Conservation (phyloP, 495 filamentous ascomycete species). For the Penicillium crystallinum region DNA sequence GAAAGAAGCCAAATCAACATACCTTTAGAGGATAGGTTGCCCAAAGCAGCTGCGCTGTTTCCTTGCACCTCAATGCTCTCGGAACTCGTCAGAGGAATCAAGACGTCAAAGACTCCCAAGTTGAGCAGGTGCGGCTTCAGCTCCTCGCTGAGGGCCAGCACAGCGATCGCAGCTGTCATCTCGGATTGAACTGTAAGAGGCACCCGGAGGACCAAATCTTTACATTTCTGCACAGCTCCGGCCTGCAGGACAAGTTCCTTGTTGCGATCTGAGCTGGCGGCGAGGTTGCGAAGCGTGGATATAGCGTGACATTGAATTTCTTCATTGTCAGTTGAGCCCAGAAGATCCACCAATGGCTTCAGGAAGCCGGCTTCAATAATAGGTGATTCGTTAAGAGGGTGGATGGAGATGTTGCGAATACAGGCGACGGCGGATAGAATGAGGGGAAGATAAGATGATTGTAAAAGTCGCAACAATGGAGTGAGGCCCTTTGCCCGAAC, state of each 20-base stretch:
- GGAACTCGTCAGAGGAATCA: constrained; percentile 91
- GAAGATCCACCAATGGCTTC: constrained; percentile 84
- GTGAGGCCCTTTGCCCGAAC: constrained; percentile 80
- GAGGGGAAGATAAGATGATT: constrained; percentile 90
- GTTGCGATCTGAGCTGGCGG: constrained; percentile 93
- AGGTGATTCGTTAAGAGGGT: constrained; percentile 97
- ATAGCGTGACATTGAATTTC: constrained; percentile 99
- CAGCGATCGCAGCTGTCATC: constrained; percentile 98
- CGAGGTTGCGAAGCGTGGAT: constrained; percentile 91
- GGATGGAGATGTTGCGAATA: constrained; percentile 98
- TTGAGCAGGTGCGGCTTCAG: constrained; percentile 88
- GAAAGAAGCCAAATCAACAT: constrained; percentile 19
- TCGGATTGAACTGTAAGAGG: constrained; percentile 94
- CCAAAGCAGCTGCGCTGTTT: constrained; percentile 92
- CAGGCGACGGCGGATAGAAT: constrained; percentile 97
- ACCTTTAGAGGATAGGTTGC: constrained; percentile 97
- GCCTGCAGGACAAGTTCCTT: constrained; percentile 94
- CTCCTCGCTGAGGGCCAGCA: constrained; percentile 94
- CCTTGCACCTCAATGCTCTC: constrained; percentile 97
- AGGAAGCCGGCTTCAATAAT: constrained; percentile 98
- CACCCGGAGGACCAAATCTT: constrained; percentile 88
- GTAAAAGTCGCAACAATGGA: constrained; percentile 79
- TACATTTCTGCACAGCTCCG: constrained; percentile 97
- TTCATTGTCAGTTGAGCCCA: constrained; percentile 95
- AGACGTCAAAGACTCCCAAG: constrained; percentile 90